phyloP scores from a whole-genome alignment of 768 basidiomycete genomes.

The Pleurotus salmoneostramineus region DNA sequence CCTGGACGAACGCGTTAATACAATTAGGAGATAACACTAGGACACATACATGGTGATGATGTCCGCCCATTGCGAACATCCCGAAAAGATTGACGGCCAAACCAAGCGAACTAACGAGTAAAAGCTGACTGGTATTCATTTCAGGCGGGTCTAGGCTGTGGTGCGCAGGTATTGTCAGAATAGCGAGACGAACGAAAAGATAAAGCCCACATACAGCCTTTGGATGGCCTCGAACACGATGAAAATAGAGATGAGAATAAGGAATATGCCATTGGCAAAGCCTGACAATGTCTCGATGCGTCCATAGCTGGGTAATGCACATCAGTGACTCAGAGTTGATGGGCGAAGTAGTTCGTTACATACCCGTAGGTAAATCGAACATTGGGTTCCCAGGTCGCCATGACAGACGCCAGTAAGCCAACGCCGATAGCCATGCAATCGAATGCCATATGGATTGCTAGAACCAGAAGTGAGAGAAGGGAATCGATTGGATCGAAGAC shows the following conservation, averaged over 20 bases:
- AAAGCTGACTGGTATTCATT: constrained; percentile 92
- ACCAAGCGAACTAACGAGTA: constrained; percentile 86
- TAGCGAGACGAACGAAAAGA: not conserved
- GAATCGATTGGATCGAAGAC: not conserved
- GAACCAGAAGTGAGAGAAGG: constrained; percentile 8
- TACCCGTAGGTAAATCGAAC: constrained; percentile 94
- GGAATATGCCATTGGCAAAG: constrained; percentile 95
- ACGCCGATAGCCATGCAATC: constrained; percentile 98
- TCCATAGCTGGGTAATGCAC: constrained; percentile 60
- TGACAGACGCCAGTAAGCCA: constrained; percentile 92
- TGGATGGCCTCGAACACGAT: constrained; percentile 98
- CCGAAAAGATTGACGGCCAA: constrained; percentile 94
- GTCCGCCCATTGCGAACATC: constrained; percentile 98
- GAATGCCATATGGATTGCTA: constrained; percentile 99
- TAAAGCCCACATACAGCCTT: constrained; percentile 58
- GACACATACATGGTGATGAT: constrained; percentile 72
- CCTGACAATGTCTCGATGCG: constrained; percentile 97
- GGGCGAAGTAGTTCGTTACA: constrained; percentile 16
- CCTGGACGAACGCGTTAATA: constrained; percentile 24
- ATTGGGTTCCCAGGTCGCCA: constrained; percentile 97
- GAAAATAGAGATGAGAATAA: constrained; percentile 92
- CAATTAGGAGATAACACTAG: not conserved
- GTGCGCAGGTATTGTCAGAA: not conserved
- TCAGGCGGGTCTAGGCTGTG: constrained; percentile 88
- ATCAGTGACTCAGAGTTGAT: constrained; percentile 1